A percentile compares a stretch with the other conserved stretches of the same genome.
Evolutionary conservation across 2,329 filamentous ascomycete species (phyloP).

Genomic region (Colletotrichum musicola): DNA sequence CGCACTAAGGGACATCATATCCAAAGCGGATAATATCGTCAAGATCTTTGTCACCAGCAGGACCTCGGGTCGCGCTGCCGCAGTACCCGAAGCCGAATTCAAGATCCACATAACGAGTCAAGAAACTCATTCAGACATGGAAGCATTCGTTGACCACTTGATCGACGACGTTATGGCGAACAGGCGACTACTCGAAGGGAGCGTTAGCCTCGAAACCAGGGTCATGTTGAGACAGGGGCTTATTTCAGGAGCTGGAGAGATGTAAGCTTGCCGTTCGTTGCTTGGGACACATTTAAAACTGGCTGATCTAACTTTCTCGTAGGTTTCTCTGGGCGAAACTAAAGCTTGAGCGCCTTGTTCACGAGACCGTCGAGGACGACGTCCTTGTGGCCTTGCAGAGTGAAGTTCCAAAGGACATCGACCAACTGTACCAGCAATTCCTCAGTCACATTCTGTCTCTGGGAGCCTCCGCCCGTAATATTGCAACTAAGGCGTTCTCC

Average conservation of each 20-base stretch:
- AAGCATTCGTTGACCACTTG: not conserved
- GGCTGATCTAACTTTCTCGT: fast-evolving
- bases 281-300: not conserved
- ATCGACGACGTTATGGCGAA: not conserved
- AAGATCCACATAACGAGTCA: not conserved
- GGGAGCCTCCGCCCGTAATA: fast-evolving
- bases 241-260: not conserved
- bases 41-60: slow-evolving; percentile 4
- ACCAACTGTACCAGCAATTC: not conserved
- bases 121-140: not conserved
- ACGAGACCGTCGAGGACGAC: not conserved
- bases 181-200: not conserved
- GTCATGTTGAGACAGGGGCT: not conserved
- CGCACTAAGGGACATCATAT: not conserved
- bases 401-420: not conserved
- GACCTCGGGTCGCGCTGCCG: not conserved
- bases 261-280: not conserved
- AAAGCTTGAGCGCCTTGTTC: not conserved
- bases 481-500: not conserved
- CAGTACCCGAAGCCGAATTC: not conserved
- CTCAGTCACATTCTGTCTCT: not conserved
- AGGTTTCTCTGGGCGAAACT: slow-evolving; percentile 16
- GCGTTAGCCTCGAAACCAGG: not conserved
- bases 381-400: not conserved
- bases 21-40: not conserved